Conservation (phyloP, 1,139 yeast species). For the Saccharomyces uvarum region DNA sequence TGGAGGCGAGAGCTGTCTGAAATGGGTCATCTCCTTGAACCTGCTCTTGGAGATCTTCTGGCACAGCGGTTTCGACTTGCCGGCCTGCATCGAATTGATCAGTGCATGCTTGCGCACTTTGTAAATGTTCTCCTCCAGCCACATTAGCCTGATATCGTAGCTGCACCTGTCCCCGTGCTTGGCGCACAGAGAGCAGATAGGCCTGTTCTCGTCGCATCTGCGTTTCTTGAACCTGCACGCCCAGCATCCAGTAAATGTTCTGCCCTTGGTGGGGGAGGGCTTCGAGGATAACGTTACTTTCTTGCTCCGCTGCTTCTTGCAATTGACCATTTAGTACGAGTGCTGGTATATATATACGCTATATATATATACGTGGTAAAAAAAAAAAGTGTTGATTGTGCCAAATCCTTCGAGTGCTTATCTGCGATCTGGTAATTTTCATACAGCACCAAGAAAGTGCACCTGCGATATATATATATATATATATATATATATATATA, state of each 20-base stretch:
- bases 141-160: slow-evolving; percentile 26
- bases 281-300: background rate
- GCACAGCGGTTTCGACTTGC: background rate
- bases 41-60: background rate
- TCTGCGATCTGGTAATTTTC: background rate
- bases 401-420: background rate
- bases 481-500: background rate
- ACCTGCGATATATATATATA: background rate
- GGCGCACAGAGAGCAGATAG: slow-evolving; percentile 22
- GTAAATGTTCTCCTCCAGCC: slow-evolving; percentile 23
- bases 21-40: slow-evolving; percentile 5
- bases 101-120: slow-evolving; percentile 4
- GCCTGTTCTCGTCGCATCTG: slow-evolving; percentile 25
- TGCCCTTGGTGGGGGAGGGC: slow-evolving; percentile 9
- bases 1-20: slow-evolving; percentile 9
- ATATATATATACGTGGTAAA: background rate
- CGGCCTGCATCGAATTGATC: slow-evolving; percentile 2
- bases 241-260: slow-evolving; percentile 31
- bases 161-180: slow-evolving; percentile 22
- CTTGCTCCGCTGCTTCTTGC: background rate
- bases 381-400: background rate
- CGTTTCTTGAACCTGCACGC: slow-evolving; percentile 28
- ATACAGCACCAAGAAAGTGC: background rate
- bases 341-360: background rate
- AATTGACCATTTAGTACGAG: background rate